Evolutionary conservation across 805 yeast genomes (phyloP), one percentile per base, ranked within the genome.

Genomic region (Zygosaccharomyces gambellarensis): DNA sequence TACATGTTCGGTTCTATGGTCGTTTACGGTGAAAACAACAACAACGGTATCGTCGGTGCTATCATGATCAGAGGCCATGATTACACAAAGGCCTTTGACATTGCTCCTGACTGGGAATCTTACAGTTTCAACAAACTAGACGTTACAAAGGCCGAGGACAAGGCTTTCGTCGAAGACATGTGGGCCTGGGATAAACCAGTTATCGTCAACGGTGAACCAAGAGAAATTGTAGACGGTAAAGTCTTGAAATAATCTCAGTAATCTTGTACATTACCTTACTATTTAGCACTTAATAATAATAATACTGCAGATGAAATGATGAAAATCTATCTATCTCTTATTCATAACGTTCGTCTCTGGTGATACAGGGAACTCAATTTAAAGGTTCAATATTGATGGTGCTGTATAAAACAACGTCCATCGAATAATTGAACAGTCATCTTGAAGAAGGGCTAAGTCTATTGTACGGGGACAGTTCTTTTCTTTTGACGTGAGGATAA

Each of bases 81-180:
- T 55, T 75, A 63, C 69, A 80, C 63, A 50, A 96, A 97, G 72
- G 99, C 97, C 56, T 89, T 92, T 68, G 87, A 92, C 59, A 98
- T 94, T 72, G 99, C 98, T 68, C 97, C 99, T 73, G 99, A 94
- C 77, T 90, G 96, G 95, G 98, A 92, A 77, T 88, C 97, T 44
- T 92, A 88, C 78, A 68, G 70, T 52, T 89, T 80, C 86, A 75
- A 81, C 69, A 83, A 87, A 78, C 78, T 92, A 67, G 97, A 92
- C 70, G 80, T 85, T 54, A 63, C 89, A 64, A 80, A 81, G 61
- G 81, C 80, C 60, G 94, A 81, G 69, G 87, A 80, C 78, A 84
- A 79, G 74, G 87, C 77, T 57, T 87, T 88, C 67, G 72, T 94
- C 64, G 78, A 87, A 74, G 87, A 90, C 82, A 78, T 90, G 84